These are phyloP conservation scores for Wickerhamiella infanticola DNA, from an alignment of 1,139 yeast genomes.

Conservation along the genomic window DNA sequence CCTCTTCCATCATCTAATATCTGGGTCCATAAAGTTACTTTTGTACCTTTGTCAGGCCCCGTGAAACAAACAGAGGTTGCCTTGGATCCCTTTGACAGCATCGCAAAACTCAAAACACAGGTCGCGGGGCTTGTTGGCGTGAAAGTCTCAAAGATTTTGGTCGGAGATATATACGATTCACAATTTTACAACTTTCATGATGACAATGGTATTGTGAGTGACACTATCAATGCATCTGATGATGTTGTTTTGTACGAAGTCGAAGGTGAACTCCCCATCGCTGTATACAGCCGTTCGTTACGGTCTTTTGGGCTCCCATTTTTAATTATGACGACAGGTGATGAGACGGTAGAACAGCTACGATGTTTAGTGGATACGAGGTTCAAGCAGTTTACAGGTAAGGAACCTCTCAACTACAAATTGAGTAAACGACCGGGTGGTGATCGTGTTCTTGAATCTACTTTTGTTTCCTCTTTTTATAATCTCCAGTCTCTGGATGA, in stretches of 20 bases:
- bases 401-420: not conserved
- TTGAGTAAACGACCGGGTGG: not conserved
- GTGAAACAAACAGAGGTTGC: slow-evolving; percentile 39
- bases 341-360: not conserved
- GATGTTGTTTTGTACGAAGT: slow-evolving; percentile 57
- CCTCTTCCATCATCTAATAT: slow-evolving; percentile 62
- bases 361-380: not conserved
- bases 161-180: slow-evolving; percentile 57
- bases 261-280: not conserved
- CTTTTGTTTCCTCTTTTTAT: not conserved
- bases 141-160: slow-evolving; percentile 32
- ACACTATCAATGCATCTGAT: slow-evolving; percentile 49
- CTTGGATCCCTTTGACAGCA: slow-evolving; percentile 48
- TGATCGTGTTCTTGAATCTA: not conserved
- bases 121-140: slow-evolving; percentile 38
- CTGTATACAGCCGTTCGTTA: not conserved
- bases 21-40: slow-evolving; percentile 56
- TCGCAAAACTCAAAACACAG: slow-evolving; percentile 46
- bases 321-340: not conserved
- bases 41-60: slow-evolving; percentile 42
- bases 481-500: not conserved
- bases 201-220: slow-evolving; percentile 46
- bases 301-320: slow-evolving; percentile 4
- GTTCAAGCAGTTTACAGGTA: not conserved
- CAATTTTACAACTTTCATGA: slow-evolving; percentile 60